Base-by-base conservation (phyloP, 176 grass and related monocot genomes). In the Rhipidocladum racemiflorum region DNA sequence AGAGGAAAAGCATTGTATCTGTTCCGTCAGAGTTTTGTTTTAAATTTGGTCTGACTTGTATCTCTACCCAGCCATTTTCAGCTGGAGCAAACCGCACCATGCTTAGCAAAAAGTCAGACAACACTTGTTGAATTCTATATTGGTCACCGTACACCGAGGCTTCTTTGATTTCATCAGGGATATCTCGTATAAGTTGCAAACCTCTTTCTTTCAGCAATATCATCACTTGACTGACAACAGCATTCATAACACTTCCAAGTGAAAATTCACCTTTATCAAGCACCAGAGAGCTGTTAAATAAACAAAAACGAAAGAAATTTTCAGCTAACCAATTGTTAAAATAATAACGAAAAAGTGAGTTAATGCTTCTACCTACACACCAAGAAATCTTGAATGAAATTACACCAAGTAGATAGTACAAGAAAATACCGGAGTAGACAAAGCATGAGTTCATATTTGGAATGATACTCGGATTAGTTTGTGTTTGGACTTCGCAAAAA, bases 201-300 rank as follows among this genome's bases (percentile, higher is more conserved):
- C 88, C 92, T 80, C 68, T 98, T 86, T 98, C 89, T 90, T 91
- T 91, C 75, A 98, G 84, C 67, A 90, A 86, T 86, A 95, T 77
- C 96, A 98, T 95, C 51, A 91, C 96, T 93, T 98, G 96, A 72
- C 92, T 95, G 39, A 98, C 92, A 84, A 98, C 91, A 84, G 96
- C 89, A 74, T 95, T 93, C 63, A 98, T 92, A 56, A 98, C 80
- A 73, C 74, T 88, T 75, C 85, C 96, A 66, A 98, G 78, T 79
- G 76, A 81, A 91, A 98, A 98, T 76, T 91, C 92, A 93, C 80
- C 88, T 89, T 91, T 93, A 17, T 98, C 92, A 16, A 98, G 86
- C 54, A 83, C 75, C 80, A 98, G 85, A 32, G 92, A 93, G 72
- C 96, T 98, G 88, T 36, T 68, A 73, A 78, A 81, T 72, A 61